phyloP scores from a whole-genome alignment of 441 rosid genomes.

The Biscutella laevigata region DNA sequence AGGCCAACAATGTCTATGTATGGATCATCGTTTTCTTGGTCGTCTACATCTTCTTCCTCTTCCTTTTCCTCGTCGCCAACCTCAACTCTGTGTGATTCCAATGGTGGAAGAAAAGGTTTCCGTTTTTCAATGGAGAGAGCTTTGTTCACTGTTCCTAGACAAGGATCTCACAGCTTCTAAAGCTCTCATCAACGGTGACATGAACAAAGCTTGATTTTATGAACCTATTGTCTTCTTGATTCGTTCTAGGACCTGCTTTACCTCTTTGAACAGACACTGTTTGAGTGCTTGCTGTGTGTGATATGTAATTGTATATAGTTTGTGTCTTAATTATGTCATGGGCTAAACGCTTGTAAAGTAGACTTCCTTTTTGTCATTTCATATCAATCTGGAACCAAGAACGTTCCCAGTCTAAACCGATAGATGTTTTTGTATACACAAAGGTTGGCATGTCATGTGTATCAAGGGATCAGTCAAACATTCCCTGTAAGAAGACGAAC shows the following conservation, averaged over 20 bases:
- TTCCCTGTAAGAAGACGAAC: conserved; percentile 10
- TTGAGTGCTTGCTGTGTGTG: conserved; percentile 19
- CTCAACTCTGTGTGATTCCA: conserved; percentile 21
- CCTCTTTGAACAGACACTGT: conserved; percentile 7
- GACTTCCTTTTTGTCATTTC: not conserved
- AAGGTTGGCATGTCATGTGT: conserved; percentile 11
- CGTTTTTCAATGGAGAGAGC: conserved; percentile 16
- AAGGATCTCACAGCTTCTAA: too few species aligned
- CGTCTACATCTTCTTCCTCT: conserved; percentile 29
- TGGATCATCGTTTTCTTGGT: conserved; percentile 30
- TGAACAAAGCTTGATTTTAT: conserved; percentile 2
- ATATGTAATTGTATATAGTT: conserved; percentile 3
- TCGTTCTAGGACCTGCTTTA: conserved; percentile 4
- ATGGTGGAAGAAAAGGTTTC: conserved; percentile 10
- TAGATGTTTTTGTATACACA: conserved; percentile 15
- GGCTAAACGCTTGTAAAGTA: not conserved
- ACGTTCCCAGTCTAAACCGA: conserved; percentile 5
- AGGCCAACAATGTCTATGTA: too few species aligned
- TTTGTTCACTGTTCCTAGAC: too few species aligned
- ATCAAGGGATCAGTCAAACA: conserved; percentile 10
- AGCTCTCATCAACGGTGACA: not conserved
- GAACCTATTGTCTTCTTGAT: not conserved
- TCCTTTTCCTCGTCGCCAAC: conserved; percentile 21
- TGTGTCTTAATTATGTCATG: not conserved
- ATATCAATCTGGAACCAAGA: not conserved